Conservation (phyloP, 352 stramenopile species). For the Phytophthora pistaciae region DNA sequence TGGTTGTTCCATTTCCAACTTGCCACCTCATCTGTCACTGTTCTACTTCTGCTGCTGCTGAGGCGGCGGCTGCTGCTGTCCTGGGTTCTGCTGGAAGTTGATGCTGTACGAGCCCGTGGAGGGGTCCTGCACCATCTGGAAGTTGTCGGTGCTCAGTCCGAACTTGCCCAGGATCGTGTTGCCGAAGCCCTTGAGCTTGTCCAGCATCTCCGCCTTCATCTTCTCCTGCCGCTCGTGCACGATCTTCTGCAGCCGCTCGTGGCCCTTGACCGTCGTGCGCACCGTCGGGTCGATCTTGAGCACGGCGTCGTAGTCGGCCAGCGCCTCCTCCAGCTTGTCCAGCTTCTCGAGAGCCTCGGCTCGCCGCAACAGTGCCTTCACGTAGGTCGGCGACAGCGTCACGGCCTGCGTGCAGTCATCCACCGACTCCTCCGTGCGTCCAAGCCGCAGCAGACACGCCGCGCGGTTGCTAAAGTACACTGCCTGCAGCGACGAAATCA, state of each 20-base stretch:
- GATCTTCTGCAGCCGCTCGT: conserved; percentile 87
- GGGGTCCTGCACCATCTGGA: conserved; percentile 98
- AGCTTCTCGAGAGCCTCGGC: conserved; percentile 93
- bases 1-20: background rate
- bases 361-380: conserved; percentile 95
- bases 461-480: conserved; percentile 91
- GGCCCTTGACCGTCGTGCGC: conserved; percentile 53
- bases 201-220: conserved; percentile 98
- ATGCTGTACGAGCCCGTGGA: conserved; percentile 98
- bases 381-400: conserved; percentile 95
- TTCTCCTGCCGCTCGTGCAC: conserved; percentile 97
- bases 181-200: conserved; percentile 98
- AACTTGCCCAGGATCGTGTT: conserved; percentile 99
- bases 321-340: conserved; percentile 95
- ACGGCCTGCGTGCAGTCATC: conserved; percentile 96
- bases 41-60: conserved; percentile 28
- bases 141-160: conserved; percentile 99
- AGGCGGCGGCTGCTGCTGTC: conserved; percentile 17
- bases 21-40: background rate
- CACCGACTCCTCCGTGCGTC: conserved; percentile 89
- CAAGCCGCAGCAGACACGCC: conserved; percentile 76
- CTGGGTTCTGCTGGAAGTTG: conserved; percentile 89
- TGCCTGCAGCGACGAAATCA: conserved; percentile 44
- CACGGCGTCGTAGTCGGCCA: conserved; percentile 91
- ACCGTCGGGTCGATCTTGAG: conserved; percentile 94